Evolutionary conservation across 495 filamentous ascomycete species (phyloP).

Genomic region (Penicillium longicatenatum): DNA sequence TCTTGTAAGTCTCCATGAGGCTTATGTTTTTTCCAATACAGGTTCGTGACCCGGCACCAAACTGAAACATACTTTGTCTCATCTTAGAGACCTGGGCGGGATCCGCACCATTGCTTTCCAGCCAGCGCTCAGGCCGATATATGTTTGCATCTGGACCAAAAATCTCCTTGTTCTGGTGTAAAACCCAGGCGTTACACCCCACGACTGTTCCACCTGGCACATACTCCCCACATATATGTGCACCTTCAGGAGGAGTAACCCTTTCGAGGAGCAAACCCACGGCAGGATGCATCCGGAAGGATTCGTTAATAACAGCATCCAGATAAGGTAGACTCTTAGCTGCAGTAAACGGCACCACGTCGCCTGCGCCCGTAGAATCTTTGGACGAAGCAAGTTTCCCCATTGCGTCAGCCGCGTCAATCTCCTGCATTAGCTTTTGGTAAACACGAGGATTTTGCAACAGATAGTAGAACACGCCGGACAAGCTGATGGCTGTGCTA

Average conservation of each 20-base stretch:
- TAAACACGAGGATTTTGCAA: background rate
- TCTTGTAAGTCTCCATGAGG: too few species aligned
- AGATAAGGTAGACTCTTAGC: background rate
- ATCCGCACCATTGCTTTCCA: background rate
- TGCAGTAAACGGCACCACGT: too few species aligned
- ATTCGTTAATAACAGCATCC: background rate
- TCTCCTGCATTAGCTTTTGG: background rate
- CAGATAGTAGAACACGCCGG: background rate
- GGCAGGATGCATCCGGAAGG: background rate
- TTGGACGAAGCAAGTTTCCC: background rate
- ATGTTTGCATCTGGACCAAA: background rate
- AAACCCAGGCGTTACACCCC: background rate
- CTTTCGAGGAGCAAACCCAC: background rate
- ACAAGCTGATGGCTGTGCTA: background rate
- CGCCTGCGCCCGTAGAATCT: background rate
- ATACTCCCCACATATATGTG: too few species aligned
- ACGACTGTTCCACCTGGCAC: background rate
- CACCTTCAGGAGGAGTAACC: background rate
- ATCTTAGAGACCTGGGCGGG: background rate
- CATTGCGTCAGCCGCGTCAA: background rate
- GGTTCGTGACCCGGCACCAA: background rate
- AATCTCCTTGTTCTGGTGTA: background rate
- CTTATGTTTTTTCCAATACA: background rate
- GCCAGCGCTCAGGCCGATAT: background rate
- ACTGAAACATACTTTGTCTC: background rate